phyloP scores from a whole-genome alignment of 225 moss, liverwort and hornwort genomes.

The Straminergon stramineum region DNA sequence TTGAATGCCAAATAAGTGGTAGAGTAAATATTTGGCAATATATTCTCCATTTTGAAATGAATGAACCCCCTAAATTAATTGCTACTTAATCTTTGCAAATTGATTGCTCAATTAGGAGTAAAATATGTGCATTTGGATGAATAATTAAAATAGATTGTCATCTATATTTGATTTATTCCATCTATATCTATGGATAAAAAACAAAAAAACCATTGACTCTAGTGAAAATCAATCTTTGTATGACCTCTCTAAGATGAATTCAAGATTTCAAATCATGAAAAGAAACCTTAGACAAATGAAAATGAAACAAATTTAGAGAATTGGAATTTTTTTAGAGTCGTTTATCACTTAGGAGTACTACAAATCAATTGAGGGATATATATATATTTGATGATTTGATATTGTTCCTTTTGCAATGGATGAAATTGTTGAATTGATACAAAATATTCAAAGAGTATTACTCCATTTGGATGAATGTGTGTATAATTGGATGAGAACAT shows the following conservation, averaged over 20 bases:
- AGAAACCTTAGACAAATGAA: no score
- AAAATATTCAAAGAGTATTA: rapidly evolving
- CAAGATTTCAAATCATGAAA: neutral
- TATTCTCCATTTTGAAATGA: neutral
- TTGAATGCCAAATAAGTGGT: no score
- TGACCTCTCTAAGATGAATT: rapidly evolving
- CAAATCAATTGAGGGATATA: neutral
- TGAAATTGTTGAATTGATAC: no score
- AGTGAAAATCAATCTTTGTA: rapidly evolving
- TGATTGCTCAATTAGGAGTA: no score
- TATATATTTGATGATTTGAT: neutral
- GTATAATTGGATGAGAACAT: neutral
- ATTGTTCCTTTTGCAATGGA: neutral
- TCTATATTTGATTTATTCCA: neutral
- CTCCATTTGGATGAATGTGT: neutral
- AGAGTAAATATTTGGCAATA: rapidly evolving
- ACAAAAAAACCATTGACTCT: no score
- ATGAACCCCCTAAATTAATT: neutral
- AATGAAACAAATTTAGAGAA: neutral
- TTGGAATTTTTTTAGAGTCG: rapidly evolving
- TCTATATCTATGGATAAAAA: neutral
- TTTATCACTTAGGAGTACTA: neutral
- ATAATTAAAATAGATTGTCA: no score
- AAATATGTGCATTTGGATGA: neutral
- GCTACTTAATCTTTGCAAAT: no score